These are phyloP conservation scores for Magnolia officinalis DNA, from an alignment of 164 flowering plant genomes.

Conservation along the genomic window DNA sequence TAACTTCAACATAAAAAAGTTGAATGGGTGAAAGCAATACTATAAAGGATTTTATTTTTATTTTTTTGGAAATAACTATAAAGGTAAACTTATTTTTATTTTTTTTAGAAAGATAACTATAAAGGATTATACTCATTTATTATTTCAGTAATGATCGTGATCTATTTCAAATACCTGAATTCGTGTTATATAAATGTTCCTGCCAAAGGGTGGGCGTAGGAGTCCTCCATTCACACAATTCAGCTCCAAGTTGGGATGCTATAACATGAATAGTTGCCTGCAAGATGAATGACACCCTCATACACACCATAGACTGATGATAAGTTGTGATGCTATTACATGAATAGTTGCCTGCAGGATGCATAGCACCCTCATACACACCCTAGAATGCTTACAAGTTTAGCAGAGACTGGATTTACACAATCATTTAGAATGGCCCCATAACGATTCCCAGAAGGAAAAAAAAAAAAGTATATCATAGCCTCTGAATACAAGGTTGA, in stretches of 20 bases:
- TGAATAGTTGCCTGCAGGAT: slow-evolving; percentile 58
- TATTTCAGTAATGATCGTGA: background rate
- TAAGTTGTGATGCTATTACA: slow-evolving; percentile 59
- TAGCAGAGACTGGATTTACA: background rate
- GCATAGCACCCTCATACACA: slow-evolving; percentile 1
- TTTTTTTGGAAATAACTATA: no score
- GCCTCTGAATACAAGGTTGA: background rate
- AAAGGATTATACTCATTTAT: no score
- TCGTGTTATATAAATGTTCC: slow-evolving; percentile 66
- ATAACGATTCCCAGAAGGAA: background rate
- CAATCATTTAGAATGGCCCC: background rate
- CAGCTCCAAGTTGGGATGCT: slow-evolving; percentile 78
- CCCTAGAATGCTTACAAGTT: background rate
- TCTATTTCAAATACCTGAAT: slow-evolving; percentile 48
- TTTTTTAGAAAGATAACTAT: no score
- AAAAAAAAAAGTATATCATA: background rate
- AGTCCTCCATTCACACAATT: slow-evolving; percentile 79
- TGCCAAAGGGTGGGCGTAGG: slow-evolving; percentile 97
- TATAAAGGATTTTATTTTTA: no score
- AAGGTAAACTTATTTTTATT: no score
- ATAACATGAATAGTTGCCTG: slow-evolving; percentile 74
- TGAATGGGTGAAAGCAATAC: background rate
- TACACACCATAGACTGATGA: slow-evolving; percentile 9
- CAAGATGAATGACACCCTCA: slow-evolving; percentile 18
- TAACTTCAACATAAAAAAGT: background rate